Conservation (phyloP, 805 yeast species). For the Candida peoriensis region DNA sequence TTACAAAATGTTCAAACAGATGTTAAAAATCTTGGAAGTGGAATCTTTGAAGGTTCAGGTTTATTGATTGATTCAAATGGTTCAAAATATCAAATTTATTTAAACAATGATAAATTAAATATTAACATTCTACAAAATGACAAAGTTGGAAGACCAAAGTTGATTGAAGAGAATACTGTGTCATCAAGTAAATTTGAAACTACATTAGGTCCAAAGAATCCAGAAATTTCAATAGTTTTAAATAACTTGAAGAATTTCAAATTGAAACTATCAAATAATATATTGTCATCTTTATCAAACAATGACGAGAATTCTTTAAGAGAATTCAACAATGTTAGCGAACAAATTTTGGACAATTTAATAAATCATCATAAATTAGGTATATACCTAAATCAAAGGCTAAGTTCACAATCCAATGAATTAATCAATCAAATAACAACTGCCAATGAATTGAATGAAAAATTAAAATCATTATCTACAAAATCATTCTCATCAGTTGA, state of each 20-base stretch:
- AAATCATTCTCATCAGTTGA: constrained; percentile 15
- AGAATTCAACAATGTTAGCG: constrained; percentile 17
- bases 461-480: constrained; percentile 11
- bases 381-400: constrained; percentile 29
- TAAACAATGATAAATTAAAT: too few relatives aligned
- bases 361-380: constrained; percentile 29
- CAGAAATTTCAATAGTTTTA: neutral
- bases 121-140: too few relatives aligned
- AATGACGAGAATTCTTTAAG: constrained; percentile 15
- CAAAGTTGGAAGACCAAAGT: too few relatives aligned
- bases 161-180: too few relatives aligned
- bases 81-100: neutral
- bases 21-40: too few relatives aligned
- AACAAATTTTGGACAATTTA: constrained; percentile 13
- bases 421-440: constrained; percentile 34
- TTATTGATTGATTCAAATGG: neutral
- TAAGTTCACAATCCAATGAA: constrained; percentile 36
- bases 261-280: constrained; percentile 4
- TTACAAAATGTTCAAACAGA: too few relatives aligned
- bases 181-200: too few relatives aligned
- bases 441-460: constrained; percentile 20
- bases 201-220: too few relatives aligned
- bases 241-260: constrained; percentile 1
- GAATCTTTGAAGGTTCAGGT: too few relatives aligned
- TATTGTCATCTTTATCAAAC: neutral